These are phyloP conservation scores for Lactarius sp. DNA, from an alignment of 768 basidiomycete species.

Conservation along the genomic window DNA sequence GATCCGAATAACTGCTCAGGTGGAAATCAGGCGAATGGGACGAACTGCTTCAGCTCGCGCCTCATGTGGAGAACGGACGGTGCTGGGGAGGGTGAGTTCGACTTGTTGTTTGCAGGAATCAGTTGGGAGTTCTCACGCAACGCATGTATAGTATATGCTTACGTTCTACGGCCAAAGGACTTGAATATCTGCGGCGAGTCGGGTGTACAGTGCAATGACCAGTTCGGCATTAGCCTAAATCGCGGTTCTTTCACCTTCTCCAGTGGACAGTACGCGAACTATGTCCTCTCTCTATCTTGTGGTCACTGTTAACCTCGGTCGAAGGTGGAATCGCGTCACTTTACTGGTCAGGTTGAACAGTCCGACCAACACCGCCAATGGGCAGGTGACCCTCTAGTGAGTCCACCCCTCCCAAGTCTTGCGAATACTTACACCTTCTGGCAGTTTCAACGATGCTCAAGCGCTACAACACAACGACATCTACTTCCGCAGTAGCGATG, in stretches of 20 bases:
- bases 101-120: neutral
- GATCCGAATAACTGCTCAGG: slow-evolving; percentile 63
- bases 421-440: neutral
- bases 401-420: slow-evolving; percentile 29
- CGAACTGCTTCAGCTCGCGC: slow-evolving; percentile 66
- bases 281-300: neutral
- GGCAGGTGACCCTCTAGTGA: slow-evolving; percentile 63
- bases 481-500: slow-evolving; percentile 53
- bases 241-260: slow-evolving; percentile 62
- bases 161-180: slow-evolving; percentile 58
- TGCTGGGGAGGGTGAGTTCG: slow-evolving; percentile 58
- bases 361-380: slow-evolving; percentile 65
- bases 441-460: slow-evolving; percentile 63
- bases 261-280: slow-evolving; percentile 52
- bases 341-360: slow-evolving; percentile 75
- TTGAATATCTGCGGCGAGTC: slow-evolving; percentile 46
- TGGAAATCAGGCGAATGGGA: slow-evolving; percentile 56
- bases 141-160: slow-evolving; percentile 61
- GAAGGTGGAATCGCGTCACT: slow-evolving; percentile 67
- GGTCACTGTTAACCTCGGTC: slow-evolving; percentile 1
- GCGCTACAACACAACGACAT: slow-evolving; percentile 57
- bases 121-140: slow-evolving; percentile 6
- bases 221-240: slow-evolving; percentile 69
- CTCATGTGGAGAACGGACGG: slow-evolving; percentile 72
- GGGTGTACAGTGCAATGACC: slow-evolving; percentile 63